Conservation (phyloP, 2,329 filamentous ascomycete species). For the Aotearoamyces nothofagi region DNA sequence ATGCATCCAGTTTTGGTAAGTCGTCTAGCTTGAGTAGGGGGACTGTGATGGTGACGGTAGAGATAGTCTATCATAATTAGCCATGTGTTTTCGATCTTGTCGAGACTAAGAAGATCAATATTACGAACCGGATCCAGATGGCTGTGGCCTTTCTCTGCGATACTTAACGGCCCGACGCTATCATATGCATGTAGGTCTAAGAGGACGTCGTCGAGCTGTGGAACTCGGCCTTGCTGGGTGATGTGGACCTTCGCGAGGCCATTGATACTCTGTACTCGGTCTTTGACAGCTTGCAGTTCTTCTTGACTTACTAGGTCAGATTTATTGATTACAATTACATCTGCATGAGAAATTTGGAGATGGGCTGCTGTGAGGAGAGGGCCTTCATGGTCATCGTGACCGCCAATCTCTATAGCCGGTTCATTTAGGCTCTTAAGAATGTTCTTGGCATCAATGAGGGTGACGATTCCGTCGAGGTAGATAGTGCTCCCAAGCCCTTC, state of each 20-base stretch:
- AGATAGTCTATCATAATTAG: slow-evolving; percentile 47
- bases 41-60: slow-evolving; percentile 61
- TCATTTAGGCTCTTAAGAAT: slow-evolving; percentile 73
- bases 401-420: slow-evolving; percentile 36
- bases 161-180: slow-evolving; percentile 57
- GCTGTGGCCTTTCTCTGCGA: slow-evolving; percentile 65
- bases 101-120: not conserved
- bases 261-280: slow-evolving; percentile 74
- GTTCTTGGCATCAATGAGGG: slow-evolving; percentile 89
- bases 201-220: slow-evolving; percentile 69
- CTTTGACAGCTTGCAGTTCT: slow-evolving; percentile 54
- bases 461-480: slow-evolving; percentile 93
- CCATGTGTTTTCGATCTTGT: slow-evolving; percentile 4
- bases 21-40: slow-evolving; percentile 41
- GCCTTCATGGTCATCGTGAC: slow-evolving; percentile 35
- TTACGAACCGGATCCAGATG: slow-evolving; percentile 68
- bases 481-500: slow-evolving; percentile 90
- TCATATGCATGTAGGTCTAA: slow-evolving; percentile 91
- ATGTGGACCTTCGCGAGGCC: slow-evolving; percentile 71
- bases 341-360: slow-evolving; percentile 90
- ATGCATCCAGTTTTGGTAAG: slow-evolving; percentile 55
- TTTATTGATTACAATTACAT: slow-evolving; percentile 92
- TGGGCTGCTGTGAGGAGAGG: slow-evolving; percentile 82
- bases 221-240: slow-evolving; percentile 67
- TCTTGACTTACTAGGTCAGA: slow-evolving; percentile 60